phyloP scores from a whole-genome alignment of 495 filamentous ascomycete genomes.

The Jackrogersella multiformis region DNA sequence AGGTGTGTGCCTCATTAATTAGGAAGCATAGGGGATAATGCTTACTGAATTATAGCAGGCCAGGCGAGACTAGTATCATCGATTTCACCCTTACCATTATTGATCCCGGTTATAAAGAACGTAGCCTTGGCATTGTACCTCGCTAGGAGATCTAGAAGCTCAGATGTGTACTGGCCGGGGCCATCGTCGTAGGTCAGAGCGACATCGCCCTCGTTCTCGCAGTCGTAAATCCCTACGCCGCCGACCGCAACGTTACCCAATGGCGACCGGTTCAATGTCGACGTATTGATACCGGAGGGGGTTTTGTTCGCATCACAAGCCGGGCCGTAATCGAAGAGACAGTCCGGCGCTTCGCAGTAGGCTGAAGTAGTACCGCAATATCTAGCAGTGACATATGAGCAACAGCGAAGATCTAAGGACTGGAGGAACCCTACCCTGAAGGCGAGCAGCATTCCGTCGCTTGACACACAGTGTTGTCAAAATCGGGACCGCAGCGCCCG shows the following conservation, averaged over 20 bases:
- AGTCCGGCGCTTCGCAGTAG: constrained; percentile 68
- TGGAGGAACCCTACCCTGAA: constrained; percentile 49
- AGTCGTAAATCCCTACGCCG: constrained; percentile 64
- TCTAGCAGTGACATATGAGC: constrained; percentile 42
- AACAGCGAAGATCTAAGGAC: neutral
- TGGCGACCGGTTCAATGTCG: constrained; percentile 56
- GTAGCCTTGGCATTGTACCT: constrained; percentile 70
- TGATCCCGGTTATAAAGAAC: constrained; percentile 76
- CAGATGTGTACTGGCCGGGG: constrained; percentile 68
- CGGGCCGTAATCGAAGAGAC: constrained; percentile 64
- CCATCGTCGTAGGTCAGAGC: constrained; percentile 78
- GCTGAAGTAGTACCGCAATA: constrained; percentile 63
- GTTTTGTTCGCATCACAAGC: constrained; percentile 64
- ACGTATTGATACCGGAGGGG: constrained; percentile 64
- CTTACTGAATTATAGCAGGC: constrained; percentile 42
- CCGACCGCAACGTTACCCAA: constrained; percentile 62
- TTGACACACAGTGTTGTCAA: constrained; percentile 52
- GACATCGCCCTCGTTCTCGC: constrained; percentile 63
- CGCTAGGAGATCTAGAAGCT: constrained; percentile 72
- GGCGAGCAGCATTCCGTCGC: constrained; percentile 64
- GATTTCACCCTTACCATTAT: constrained; percentile 69
- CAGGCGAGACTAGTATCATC: constrained; percentile 42
- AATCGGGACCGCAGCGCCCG: constrained; percentile 46
- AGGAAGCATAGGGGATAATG: neutral
- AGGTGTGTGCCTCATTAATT: neutral